Evolutionary conservation across 805 yeast species (phyloP).

Genomic region (Kuraishia capsulata): DNA sequence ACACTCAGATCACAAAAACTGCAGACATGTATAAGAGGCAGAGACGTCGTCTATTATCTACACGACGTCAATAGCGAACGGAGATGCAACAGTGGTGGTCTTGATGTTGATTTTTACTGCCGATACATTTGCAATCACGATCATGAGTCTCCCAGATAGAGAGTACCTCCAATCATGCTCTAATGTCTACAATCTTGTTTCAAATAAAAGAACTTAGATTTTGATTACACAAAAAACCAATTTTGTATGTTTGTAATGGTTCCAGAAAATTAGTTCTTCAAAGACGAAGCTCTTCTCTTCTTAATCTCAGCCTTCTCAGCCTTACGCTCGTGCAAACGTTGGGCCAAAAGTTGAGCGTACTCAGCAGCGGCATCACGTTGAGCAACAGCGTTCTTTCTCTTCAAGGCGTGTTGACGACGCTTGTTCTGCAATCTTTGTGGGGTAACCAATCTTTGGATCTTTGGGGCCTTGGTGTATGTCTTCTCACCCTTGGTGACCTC

Average conservation of each 20-base stretch:
- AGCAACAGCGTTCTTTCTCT: constrained; percentile 94
- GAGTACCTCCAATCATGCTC: too few relatives aligned
- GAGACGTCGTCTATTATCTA: too few relatives aligned
- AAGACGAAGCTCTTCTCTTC: constrained; percentile 99
- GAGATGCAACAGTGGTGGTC: too few relatives aligned
- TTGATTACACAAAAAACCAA: neutral
- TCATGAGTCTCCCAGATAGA: too few relatives aligned
- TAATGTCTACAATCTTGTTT: too few relatives aligned
- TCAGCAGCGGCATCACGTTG: constrained; percentile 99
- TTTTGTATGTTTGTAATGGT: neutral
- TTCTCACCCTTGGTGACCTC: constrained; percentile 97
- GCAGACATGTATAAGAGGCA: too few relatives aligned
- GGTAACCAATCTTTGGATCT: constrained; percentile 98
- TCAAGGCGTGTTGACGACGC: constrained; percentile 91
- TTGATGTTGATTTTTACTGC: too few relatives aligned
- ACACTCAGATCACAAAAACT: too few relatives aligned
- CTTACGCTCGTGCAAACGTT: constrained; percentile 97
- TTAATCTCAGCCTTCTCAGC: constrained; percentile 97
- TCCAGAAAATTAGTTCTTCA: constrained; percentile 58
- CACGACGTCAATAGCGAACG: too few relatives aligned
- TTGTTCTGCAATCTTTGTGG: constrained; percentile 99
- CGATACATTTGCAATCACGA: too few relatives aligned
- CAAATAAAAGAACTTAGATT: neutral
- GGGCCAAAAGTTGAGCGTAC: constrained; percentile 97
- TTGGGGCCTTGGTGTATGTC: constrained; percentile 99